Conservation (phyloP, 345 rosid species). For the Pseudoturritis turrita region DNA sequence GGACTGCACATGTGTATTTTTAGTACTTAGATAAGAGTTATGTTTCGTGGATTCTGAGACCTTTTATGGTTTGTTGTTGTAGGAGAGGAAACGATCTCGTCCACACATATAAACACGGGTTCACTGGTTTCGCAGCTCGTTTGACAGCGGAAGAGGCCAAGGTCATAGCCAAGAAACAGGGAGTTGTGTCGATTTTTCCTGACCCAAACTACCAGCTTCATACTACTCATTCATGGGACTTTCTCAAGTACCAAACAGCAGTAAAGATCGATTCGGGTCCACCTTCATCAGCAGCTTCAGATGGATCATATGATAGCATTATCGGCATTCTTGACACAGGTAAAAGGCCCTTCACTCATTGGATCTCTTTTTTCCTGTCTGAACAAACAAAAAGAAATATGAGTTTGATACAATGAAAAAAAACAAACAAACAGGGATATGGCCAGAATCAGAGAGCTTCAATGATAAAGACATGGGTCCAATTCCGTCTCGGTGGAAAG, state of each 20-base stretch:
- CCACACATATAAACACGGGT: constrained; percentile 50
- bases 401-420: background rate
- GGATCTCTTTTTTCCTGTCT: background rate
- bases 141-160: constrained; percentile 64
- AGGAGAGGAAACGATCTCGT: constrained; percentile 50
- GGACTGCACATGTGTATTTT: background rate
- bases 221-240: constrained; percentile 96
- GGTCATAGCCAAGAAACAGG: constrained; percentile 45
- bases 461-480: constrained; percentile 56
- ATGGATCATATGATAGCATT: constrained; percentile 42
- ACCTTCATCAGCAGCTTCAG: constrained; percentile 33
- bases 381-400: background rate
- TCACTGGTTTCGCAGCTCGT: constrained; percentile 79
- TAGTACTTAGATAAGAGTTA: background rate
- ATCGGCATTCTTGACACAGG: constrained; percentile 80
- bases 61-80: constrained; percentile 7
- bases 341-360: constrained; percentile 13
- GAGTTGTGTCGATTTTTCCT: constrained; percentile 70
- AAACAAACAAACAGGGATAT: constrained; percentile 47
- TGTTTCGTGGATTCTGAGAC: background rate
- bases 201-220: constrained; percentile 61
- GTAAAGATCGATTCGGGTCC: constrained; percentile 41
- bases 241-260: constrained; percentile 59
- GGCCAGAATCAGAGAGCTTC: constrained; percentile 90
- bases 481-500: constrained; percentile 67